phyloP scores from a whole-genome alignment of 2,329 filamentous ascomycete species.

The Nemania abortiva region DNA sequence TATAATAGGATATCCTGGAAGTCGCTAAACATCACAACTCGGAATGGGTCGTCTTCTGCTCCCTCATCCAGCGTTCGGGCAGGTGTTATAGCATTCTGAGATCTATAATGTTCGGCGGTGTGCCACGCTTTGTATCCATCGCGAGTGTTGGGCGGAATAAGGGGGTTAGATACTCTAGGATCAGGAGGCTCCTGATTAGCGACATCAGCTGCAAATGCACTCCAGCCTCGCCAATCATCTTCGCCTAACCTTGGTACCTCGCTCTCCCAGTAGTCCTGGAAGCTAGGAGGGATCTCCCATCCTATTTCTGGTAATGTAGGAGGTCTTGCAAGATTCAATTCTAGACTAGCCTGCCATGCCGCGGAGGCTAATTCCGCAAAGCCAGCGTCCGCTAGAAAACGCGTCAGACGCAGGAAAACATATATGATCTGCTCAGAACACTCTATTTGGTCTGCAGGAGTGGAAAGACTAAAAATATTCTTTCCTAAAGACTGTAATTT shows the following conservation, averaged over 20 bases:
- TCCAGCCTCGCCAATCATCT: constrained; percentile 76
- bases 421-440: constrained; percentile 68
- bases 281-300: constrained; percentile 54
- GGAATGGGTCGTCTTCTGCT: constrained; percentile 83
- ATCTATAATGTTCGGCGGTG: constrained; percentile 64
- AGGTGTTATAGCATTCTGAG: constrained; percentile 67
- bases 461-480: constrained; percentile 29
- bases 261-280: constrained; percentile 87
- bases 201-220: constrained; percentile 57
- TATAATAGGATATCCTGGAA: constrained; percentile 72
- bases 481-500: constrained; percentile 62
- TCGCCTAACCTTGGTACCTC: constrained; percentile 86
- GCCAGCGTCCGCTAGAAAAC: constrained; percentile 80
- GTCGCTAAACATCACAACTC: constrained; percentile 84
- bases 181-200: constrained; percentile 58
- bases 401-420: constrained; percentile 78
- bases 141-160: constrained; percentile 49
- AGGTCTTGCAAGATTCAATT: constrained; percentile 75
- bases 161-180: constrained; percentile 46
- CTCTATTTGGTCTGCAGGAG: constrained; percentile 19
- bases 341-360: constrained; percentile 85
- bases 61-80: constrained; percentile 81
- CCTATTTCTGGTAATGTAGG: constrained; percentile 45
- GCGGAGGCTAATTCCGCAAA: constrained; percentile 82
- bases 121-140: constrained; percentile 66